Conservation (phyloP, 2,329 filamentous ascomycete genomes). For the Thelonectria blattea region DNA sequence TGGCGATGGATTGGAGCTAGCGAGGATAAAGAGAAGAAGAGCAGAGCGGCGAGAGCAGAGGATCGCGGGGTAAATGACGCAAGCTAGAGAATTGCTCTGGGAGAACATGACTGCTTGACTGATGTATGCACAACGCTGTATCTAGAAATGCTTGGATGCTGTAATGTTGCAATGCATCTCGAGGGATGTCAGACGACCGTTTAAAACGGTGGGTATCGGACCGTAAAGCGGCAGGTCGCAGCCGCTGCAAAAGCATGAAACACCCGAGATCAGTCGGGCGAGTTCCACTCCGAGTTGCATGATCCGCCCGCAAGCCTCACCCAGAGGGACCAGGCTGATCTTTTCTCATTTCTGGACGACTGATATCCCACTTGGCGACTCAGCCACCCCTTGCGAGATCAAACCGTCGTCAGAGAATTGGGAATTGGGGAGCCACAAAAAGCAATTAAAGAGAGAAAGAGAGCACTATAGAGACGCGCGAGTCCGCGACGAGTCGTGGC, state of each 20-base stretch:
- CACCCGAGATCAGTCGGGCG: slow-evolving; percentile 5
- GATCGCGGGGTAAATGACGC: not conserved
- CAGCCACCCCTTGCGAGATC: not conserved
- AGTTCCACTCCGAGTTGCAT: slow-evolving; percentile 12
- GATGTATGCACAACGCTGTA: not conserved
- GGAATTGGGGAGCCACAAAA: not conserved
- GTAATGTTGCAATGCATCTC: not conserved
- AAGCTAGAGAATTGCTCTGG: too few relatives aligned
- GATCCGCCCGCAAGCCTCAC: not conserved
- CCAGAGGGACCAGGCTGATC: not conserved
- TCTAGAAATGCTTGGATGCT: not conserved
- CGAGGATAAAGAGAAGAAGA: not conserved
- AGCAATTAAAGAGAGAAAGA: slow-evolving; percentile 1
- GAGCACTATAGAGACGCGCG: not conserved
- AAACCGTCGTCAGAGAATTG: slow-evolving; percentile 11
- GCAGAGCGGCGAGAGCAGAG: not conserved
- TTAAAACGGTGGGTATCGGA: not conserved
- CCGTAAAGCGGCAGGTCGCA: not conserved
- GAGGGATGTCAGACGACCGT: not conserved
- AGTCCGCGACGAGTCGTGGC: not conserved
- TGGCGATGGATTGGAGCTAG: not conserved
- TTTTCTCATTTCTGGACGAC: not conserved
- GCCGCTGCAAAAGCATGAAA: not conserved
- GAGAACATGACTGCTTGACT: not conserved
- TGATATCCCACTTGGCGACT: not conserved